These are phyloP conservation scores for Pontederia paniculata DNA, from an alignment of 176 grass and related monocot genomes.

Conservation along the genomic window DNA sequence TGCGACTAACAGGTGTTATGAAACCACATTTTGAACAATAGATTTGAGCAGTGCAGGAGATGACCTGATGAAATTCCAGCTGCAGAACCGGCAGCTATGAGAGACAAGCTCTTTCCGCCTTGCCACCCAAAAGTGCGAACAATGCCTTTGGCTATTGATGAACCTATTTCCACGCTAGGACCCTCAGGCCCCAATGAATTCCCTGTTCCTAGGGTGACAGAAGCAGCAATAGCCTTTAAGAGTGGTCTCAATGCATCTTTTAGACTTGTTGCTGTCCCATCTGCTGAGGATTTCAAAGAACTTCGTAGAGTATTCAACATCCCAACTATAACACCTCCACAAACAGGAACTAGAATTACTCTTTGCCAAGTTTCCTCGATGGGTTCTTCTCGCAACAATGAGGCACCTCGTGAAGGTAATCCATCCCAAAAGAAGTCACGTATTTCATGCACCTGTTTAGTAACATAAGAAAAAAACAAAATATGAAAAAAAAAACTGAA, in stretches of 20 bases:
- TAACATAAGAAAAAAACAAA: constrained; percentile 7
- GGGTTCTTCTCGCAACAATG: constrained; percentile 71
- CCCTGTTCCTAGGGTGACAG: constrained; percentile 83
- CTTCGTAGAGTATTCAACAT: constrained; percentile 43
- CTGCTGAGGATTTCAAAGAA: constrained; percentile 30
- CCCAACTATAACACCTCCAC: constrained; percentile 67
- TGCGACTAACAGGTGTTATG: background rate
- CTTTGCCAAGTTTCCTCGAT: constrained; percentile 63
- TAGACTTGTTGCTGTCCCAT: constrained; percentile 23
- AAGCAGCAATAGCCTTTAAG: constrained; percentile 70
- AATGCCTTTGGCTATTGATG: constrained; percentile 83
- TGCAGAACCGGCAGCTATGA: constrained; percentile 83
- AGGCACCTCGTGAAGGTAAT: constrained; percentile 51
- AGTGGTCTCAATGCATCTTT: constrained; percentile 41
- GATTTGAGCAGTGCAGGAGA: background rate
- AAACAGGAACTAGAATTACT: constrained; percentile 62
- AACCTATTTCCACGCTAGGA: constrained; percentile 89
- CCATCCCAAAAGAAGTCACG: constrained; percentile 76
- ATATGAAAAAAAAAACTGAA: background rate
- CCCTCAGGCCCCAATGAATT: constrained; percentile 94
- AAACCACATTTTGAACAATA: background rate
- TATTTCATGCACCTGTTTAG: constrained; percentile 70
- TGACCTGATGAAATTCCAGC: constrained; percentile 85
- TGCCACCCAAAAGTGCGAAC: constrained; percentile 56
- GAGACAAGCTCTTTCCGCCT: constrained; percentile 55